Evolutionary conservation across 2,329 filamentous ascomycete genomes (phyloP), one percentile per base, ranked within the genome.

Genomic region (Amauroascus niger): DNA sequence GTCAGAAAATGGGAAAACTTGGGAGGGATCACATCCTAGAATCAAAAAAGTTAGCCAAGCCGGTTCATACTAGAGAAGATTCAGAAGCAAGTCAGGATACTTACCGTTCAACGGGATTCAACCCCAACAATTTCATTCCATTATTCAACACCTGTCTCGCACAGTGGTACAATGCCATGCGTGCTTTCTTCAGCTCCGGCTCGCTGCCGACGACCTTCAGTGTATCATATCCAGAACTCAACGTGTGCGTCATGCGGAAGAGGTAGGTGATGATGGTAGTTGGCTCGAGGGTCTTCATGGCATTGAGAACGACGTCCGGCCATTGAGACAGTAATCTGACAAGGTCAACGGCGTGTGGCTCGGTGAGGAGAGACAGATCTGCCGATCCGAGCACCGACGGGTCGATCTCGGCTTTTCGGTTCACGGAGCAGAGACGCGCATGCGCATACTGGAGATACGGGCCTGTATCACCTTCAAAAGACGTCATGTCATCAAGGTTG

Each of bases 371-470:
- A 33, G 76, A 74, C 48, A 85, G 70, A 66, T 86, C 78, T 7
- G 79, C 78, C 2, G 71, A 69, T 52, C 62, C 62, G 47, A 83
- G 71, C 44, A 81, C 74, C 47, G 76, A 69, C 13, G 65, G 60
- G 49, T 67, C 64, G 52, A 73, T 61, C 47, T 71, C 72, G 16
- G 79, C 77, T 67, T 81, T 82, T 64, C 81, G 78, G 59, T 73
- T 71, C 63, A 81, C 79, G 46, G 75, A 78, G 69, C 76, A 79
- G 49, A 82, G 72, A 65, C 78, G 77, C 20, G 79, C 77, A 65
- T 81, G 77, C 18, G 80, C 80, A 67, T 83, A 83, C 67, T 83
- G 80, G 57, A 84, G 72, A 65, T 83, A 82, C 24, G 80, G 81
- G 30, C 81, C 81, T 3, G 80, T 83, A 66, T 83, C 80, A 58